A percentile compares a stretch with the other conserved stretches of the same genome.
Conservation (phyloP, 768 basidiomycete species). For the Hortiboletus flavorubellus region DNA sequence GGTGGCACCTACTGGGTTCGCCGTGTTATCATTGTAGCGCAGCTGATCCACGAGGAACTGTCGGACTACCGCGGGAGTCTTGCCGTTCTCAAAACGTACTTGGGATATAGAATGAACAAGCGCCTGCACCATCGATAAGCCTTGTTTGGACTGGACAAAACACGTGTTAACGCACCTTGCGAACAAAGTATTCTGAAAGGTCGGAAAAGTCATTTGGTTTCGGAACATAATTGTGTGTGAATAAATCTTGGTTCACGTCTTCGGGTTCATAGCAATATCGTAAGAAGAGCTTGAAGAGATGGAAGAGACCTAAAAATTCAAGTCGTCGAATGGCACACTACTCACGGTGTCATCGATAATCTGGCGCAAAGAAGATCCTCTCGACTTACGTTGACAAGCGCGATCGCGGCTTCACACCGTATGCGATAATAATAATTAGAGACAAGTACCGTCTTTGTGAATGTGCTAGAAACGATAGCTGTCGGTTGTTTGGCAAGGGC, state of each 20-base stretch:
- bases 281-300: constrained; percentile 92
- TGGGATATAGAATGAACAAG: constrained; percentile 81
- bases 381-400: constrained; percentile 69
- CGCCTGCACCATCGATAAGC: constrained; percentile 42
- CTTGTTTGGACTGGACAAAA: not conserved
- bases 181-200: constrained; percentile 89
- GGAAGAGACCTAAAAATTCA: constrained; percentile 90
- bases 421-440: constrained; percentile 96
- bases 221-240: constrained; percentile 86
- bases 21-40: constrained; percentile 94
- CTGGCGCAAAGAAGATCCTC: not conserved
- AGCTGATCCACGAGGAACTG: constrained; percentile 89
- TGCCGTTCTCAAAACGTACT: constrained; percentile 83
- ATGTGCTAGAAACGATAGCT: constrained; percentile 82
- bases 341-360: constrained; percentile 7
- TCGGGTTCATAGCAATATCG: constrained; percentile 89
- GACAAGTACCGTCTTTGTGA: constrained; percentile 92
- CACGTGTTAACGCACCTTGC: constrained; percentile 57
- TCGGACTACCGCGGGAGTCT: constrained; percentile 80
- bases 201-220: constrained; percentile 94
- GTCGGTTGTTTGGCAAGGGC: constrained; percentile 80
- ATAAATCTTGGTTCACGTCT: constrained; percentile 77
- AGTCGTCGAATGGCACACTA: constrained; percentile 83
- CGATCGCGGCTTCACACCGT: constrained; percentile 89
- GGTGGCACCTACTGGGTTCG: constrained; percentile 64